Percentiles rank a stretch among this genome's conserved stretches.
Conservation (phyloP, 352 stramenopile genomes). For the Phytopythium aichiense region DNA sequence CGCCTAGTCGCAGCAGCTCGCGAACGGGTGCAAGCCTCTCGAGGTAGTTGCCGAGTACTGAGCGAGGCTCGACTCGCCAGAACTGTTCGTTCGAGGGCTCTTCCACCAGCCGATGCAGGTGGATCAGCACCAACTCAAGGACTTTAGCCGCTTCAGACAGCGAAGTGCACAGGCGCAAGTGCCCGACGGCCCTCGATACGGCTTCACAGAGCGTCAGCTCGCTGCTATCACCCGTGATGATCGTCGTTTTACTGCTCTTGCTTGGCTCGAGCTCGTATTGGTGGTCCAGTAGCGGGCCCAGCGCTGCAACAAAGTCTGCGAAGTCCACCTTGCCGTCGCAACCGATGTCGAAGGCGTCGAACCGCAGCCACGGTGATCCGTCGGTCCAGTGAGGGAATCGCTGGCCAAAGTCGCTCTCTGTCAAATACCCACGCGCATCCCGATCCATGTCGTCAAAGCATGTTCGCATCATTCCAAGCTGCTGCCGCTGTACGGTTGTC, state of each 20-base stretch:
- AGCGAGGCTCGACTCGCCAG: constrained; percentile 25
- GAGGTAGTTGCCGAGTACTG: constrained; percentile 18
- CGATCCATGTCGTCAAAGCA: constrained; percentile 36
- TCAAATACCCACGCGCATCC: constrained; percentile 30
- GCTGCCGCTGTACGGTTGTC: constrained; percentile 29
- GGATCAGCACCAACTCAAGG: constrained; percentile 26
- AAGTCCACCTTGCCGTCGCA: constrained; percentile 47
- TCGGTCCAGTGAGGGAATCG: constrained; percentile 10
- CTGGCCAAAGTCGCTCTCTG: constrained; percentile 24
- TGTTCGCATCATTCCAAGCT: constrained; percentile 45
- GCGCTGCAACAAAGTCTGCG: constrained; percentile 46
- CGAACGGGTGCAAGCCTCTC: constrained; percentile 20
- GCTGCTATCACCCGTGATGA: neutral
- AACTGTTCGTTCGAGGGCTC: constrained; percentile 34
- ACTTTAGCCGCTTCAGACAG: constrained; percentile 12
- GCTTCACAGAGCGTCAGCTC: constrained; percentile 37
- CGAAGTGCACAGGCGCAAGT: constrained; percentile 27
- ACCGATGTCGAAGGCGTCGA: constrained; percentile 52
- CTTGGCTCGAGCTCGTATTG: constrained; percentile 24
- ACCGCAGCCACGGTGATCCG: constrained; percentile 27
- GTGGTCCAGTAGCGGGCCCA: constrained; percentile 53
- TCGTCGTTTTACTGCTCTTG: constrained; percentile 5
- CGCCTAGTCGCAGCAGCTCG: constrained; percentile 30
- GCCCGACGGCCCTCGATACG: constrained; percentile 33
- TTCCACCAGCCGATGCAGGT: constrained; percentile 29